phyloP scores from a whole-genome alignment of 768 basidiomycete species.

The Neoboletus magnificus region DNA sequence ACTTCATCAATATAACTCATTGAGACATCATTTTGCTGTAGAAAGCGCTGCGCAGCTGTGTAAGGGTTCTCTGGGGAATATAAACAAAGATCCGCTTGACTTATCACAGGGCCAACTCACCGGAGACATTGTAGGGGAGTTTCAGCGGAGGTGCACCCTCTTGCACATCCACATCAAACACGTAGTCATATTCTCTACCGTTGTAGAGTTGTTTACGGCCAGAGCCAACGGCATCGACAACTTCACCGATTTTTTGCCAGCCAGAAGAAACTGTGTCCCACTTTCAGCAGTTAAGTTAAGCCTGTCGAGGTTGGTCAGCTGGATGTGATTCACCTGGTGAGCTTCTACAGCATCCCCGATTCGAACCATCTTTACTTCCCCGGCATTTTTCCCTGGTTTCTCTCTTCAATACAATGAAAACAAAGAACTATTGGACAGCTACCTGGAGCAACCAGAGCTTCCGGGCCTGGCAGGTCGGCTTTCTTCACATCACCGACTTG shows the following conservation, averaged over 20 bases:
- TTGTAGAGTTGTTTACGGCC: slow-evolving; percentile 88
- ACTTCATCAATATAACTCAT: slow-evolving; percentile 83
- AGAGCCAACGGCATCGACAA: slow-evolving; percentile 90
- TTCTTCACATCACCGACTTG: slow-evolving; percentile 94
- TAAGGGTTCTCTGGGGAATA: slow-evolving; percentile 77
- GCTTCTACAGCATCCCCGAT: slow-evolving; percentile 82
- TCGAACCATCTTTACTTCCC: slow-evolving; percentile 90
- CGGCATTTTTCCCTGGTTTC: slow-evolving; percentile 77
- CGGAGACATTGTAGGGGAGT: slow-evolving; percentile 87
- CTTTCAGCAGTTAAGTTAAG: slow-evolving; percentile 39
- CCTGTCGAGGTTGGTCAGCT: not conserved
- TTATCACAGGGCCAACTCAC: slow-evolving; percentile 38
- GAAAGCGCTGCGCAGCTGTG: slow-evolving; percentile 83
- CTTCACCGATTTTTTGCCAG: slow-evolving; percentile 96
- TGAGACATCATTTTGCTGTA: slow-evolving; percentile 80
- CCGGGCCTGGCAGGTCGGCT: slow-evolving; percentile 81
- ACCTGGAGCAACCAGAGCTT: slow-evolving; percentile 76
- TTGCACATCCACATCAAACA: slow-evolving; percentile 97
- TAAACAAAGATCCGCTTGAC: not conserved
- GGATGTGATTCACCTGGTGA: slow-evolving; percentile 62
- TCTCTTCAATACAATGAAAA: slow-evolving; percentile 5
- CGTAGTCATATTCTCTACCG: slow-evolving; percentile 97
- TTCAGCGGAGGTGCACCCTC: slow-evolving; percentile 92
- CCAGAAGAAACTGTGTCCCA: slow-evolving; percentile 68
- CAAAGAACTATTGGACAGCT: not conserved